Base-by-base conservation (phyloP, 495 filamentous ascomycete species). In the Lindgomyces ingoldianus region DNA sequence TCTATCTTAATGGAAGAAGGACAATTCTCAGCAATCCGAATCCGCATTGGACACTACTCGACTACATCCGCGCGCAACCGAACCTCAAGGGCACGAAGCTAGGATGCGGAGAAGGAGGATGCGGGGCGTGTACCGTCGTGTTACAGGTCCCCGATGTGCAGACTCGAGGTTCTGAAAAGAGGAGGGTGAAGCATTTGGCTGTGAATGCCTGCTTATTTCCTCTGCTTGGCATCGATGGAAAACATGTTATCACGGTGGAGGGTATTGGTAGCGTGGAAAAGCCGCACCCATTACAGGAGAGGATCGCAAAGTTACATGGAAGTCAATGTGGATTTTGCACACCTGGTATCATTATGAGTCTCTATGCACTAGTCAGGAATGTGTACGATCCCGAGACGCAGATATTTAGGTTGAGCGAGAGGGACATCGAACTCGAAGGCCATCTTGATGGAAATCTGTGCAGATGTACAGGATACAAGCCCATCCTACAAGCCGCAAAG, bases 61-160 rank as follows among this genome's bases (percentile, higher is more conserved):
- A 81, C 62, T 81, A 77, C 62, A 79, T 81, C 62, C 74, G 79
- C 50, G 75, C 77, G 0, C 77, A 80, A 61, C 74, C 77, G 42
- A 73, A 83, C 12, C 68, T 79, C 11, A 78, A 76, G 48, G 76
- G 85, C 14, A 88, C 86, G 1, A 83, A 84, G 74, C 82, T 91
- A 42, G 86, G 85, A 1, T 79, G 76, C 42, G 76, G 76, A 16
- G 76, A 78, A 39, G 76, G 76, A 51, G 76, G 76, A 18, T 79
- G 76, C 33, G 76, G 76, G 46, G 76, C 76, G 4, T 78, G 76
- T 53, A 78, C 76, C 14, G 73, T 78, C 18, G 76, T 77, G 2
- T 49, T 78, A 8, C 76, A 78, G 51, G 58, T 53, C 4, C 53
- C 61, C 57, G 72, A 60, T 48, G 4, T 54, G 22, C 36, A 33